Evolutionary conservation across 1,284 basidiomycete genomes (phyloP), one percentile per base, ranked within the genome.

Genomic region (Somion occarium): DNA sequence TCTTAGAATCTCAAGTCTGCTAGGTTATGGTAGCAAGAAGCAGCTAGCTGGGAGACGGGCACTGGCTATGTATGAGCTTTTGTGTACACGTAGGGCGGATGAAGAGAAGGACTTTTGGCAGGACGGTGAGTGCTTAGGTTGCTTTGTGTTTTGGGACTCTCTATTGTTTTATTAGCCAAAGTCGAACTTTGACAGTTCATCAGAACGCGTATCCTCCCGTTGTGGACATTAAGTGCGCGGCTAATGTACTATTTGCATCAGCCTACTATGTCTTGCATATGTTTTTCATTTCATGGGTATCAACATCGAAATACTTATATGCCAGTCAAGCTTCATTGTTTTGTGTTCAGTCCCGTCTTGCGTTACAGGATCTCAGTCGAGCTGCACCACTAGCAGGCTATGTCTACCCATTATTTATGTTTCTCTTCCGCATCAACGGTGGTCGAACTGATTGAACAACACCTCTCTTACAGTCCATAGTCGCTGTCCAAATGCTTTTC

Each of bases 31-130:
- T 1, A 81, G 74, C 53, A 70, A 79, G 0, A 80, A 76, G 58
- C 84, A 87, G 58, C 59, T 82, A 2, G 82, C 85, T 0, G 85
- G 76, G 25, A 64, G 80, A 50, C 70, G 83, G 22, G 73, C 81
- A 2, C 73, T 82, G 43, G 67, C 69, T 15, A 61, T 88, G 48
- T 89, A 89, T 59, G 73, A 81, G 48, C 62, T 75, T 15, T 59
- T 86, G 2, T 85, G 83, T 58, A 73, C 78, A 1, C 62, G 68
- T 15, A 73, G 72, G 44, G 78, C 84, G 22, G 85, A 87, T 54
- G 73, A 83, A 55, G 82, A 88, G 53, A 64, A 61, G 18, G 66
- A 64, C 2, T 89, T 89, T 61, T 89, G 88, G 86, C 75, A 74
- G 59, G 65, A 82, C 52, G 80, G 87, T 87, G 59, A 52, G 76